Evolutionary conservation across 352 stramenopile genomes (phyloP), one percentile per base, ranked within the genome.

Genomic region (Halophytophthora batemanensis): DNA sequence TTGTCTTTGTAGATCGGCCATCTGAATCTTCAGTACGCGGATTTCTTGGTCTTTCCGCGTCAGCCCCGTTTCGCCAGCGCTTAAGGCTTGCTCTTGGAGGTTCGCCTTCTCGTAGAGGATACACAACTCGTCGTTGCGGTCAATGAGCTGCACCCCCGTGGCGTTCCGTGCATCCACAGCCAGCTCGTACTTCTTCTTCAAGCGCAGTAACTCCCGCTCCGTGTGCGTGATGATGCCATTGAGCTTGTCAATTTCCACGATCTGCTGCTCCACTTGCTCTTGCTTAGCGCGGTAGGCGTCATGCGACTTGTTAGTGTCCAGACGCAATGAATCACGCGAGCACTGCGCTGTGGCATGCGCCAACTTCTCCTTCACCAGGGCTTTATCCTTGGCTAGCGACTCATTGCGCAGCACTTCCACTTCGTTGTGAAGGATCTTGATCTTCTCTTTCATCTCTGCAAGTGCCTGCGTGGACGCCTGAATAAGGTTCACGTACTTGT

Each of bases 401-500:
- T 98, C 93, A 56, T 97, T 98, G 2, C 86, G 76, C 45, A 98
- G 57, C 38, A 98, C 96, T 31, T 98, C 88, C 33, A 98, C 86
- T 66, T 98, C 93, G 53, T 98, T 98, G 51, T 96, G 77, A 22
- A 98, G 61, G 55, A 98, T 97, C 59, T 97, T 96, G 64, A 98
- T 97, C 61, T 98, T 98, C 56, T 98, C 93, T 42, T 96, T 96
- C 93, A 98, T 98, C 67, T 98, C 93, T 6, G 90, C 91, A 1
- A 98, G 77, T 19, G 91, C 90, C 59, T 98, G 93, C 2, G 86
- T 82, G 7, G 74, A 83, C 19, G 85, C 73, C 59, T 97, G 91
- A 51, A 98, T 98, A 25, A 97, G 56, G 54, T 97, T 98, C 22
- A 98, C 93, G 57, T 97, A 98, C 59, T 98, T 98, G 67, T 98